These are phyloP conservation scores for Clavispora vitiphila DNA, from an alignment of 805 yeast species.

Conservation along the genomic window DNA sequence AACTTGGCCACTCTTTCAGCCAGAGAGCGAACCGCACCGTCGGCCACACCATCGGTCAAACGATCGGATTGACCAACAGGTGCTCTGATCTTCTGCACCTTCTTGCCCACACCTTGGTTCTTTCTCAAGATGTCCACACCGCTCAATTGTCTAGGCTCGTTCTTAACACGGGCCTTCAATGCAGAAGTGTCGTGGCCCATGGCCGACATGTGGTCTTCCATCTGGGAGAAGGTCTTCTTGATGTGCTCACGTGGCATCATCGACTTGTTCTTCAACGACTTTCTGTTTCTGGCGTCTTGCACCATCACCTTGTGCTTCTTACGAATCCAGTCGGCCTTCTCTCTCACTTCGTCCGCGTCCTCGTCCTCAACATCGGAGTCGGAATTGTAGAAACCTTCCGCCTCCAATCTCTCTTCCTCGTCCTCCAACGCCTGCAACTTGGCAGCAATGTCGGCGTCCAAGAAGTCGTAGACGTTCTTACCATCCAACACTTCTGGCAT, in stretches of 20 bases:
- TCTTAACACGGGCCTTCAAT: conserved; percentile 40
- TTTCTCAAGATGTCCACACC: conserved; percentile 81
- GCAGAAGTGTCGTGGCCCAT: conserved; percentile 83
- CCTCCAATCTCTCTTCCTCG: conserved; percentile 91
- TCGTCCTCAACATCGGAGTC: conserved; percentile 63
- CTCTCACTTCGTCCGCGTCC: conserved; percentile 49
- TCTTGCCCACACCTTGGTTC: conserved; percentile 39
- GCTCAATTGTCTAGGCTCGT: conserved; percentile 32
- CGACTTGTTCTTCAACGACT: conserved; percentile 80
- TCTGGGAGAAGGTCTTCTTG: conserved; percentile 64
- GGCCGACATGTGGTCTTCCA: conserved; percentile 86
- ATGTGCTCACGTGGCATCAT: conserved; percentile 87
- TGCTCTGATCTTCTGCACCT: conserved; percentile 42
- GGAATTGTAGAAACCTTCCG: conserved; percentile 92
- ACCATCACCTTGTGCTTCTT: conserved; percentile 92
- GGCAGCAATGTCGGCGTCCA: conserved; percentile 91
- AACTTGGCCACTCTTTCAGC: conserved; percentile 84
- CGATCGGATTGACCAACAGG: conserved; percentile 68
- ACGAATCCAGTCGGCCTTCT: conserved; percentile 94
- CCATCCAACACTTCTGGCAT: conserved; percentile 98
- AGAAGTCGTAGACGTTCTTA: conserved; percentile 92
- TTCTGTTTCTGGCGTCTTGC: conserved; percentile 80
- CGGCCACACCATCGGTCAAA: conserved; percentile 79
- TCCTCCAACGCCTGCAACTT: conserved; percentile 93
- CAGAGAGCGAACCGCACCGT: conserved; percentile 73